phyloP scores from a whole-genome alignment of 2,329 filamentous ascomycete genomes.

The Fusarium acutatum region DNA sequence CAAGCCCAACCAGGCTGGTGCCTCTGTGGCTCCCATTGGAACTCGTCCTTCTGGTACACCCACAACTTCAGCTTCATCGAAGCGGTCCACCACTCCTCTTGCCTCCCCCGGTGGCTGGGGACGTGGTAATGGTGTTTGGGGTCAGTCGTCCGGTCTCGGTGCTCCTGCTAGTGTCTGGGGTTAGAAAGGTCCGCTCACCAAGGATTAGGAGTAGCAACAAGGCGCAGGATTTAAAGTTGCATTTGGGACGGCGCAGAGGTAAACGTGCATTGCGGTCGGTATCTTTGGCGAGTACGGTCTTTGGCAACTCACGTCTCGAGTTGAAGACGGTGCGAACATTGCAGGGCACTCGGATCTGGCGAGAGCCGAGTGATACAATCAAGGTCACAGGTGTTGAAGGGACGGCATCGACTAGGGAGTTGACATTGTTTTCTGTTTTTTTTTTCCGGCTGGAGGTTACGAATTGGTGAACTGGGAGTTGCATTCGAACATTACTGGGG shows the following conservation, averaged over 20 bases:
- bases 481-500: slow-evolving; percentile 41
- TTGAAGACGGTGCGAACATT: slow-evolving; percentile 13
- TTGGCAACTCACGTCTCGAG: slow-evolving; percentile 11
- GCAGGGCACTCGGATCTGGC: slow-evolving; percentile 30
- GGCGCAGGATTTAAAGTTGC: slow-evolving; percentile 34
- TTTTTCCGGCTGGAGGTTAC: slow-evolving; percentile 33
- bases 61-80: slow-evolving; percentile 62
- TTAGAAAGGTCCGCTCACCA: slow-evolving; percentile 52
- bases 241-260: slow-evolving; percentile 42
- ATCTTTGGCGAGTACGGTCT: slow-evolving; percentile 20
- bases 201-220: slow-evolving; percentile 3
- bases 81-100: slow-evolving; percentile 88
- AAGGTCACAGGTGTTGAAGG: slow-evolving; percentile 32
- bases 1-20: slow-evolving; percentile 64
- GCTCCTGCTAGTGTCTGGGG: slow-evolving; percentile 96
- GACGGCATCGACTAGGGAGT: slow-evolving; percentile 42
- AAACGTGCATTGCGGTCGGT: slow-evolving; percentile 35
- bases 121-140: slow-evolving; percentile 84
- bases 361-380: slow-evolving; percentile 32
- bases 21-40: slow-evolving; percentile 88
- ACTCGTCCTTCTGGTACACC: slow-evolving; percentile 77
- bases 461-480: slow-evolving; percentile 38
- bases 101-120: slow-evolving; percentile 91
- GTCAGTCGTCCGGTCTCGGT: slow-evolving; percentile 80
- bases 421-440: slow-evolving; percentile 34